These are phyloP conservation scores for Dysphania ambrosioides DNA, from an alignment of 148 eudicot species.

Conservation along the genomic window DNA sequence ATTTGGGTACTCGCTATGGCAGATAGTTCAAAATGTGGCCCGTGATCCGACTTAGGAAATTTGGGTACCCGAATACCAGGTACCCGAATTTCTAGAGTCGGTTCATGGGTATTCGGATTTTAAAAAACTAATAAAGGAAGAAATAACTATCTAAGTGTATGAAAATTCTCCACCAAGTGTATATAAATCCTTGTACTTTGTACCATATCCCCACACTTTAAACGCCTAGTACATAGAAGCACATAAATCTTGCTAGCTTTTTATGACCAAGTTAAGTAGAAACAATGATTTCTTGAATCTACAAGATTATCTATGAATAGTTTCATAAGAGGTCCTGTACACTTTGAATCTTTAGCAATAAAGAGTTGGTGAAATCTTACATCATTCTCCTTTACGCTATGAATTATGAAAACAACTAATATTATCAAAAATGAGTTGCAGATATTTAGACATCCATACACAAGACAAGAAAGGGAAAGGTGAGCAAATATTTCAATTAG, in stretches of 20 bases:
- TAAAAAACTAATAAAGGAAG: no score
- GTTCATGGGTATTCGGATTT: no score
- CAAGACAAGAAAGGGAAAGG: conserved; percentile 6
- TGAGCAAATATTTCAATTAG: neutral
- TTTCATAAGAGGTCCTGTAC: conserved; percentile 44
- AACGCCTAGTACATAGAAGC: conserved; percentile 85
- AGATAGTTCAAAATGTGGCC: no score
- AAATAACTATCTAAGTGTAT: no score
- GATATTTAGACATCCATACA: conserved; percentile 1
- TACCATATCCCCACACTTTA: conserved; percentile 86
- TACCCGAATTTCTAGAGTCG: no score
- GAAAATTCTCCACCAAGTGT: no score
- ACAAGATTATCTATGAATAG: conserved; percentile 92
- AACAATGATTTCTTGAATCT: conserved; percentile 93
- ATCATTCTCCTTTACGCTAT: conserved; percentile 50
- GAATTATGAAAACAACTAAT: conserved; percentile 68
- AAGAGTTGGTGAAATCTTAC: conserved; percentile 52
- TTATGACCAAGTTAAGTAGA: conserved; percentile 80
- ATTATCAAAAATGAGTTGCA: conserved; percentile 11
- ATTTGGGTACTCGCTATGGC: no score
- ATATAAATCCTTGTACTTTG: no score
- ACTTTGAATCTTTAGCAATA: conserved; percentile 62
- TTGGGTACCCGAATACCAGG: no score
- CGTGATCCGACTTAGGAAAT: no score
- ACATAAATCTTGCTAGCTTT: conserved; percentile 90